Conservation (phyloP, 257 asterid genomes). For the Leonotis leonurus region DNA sequence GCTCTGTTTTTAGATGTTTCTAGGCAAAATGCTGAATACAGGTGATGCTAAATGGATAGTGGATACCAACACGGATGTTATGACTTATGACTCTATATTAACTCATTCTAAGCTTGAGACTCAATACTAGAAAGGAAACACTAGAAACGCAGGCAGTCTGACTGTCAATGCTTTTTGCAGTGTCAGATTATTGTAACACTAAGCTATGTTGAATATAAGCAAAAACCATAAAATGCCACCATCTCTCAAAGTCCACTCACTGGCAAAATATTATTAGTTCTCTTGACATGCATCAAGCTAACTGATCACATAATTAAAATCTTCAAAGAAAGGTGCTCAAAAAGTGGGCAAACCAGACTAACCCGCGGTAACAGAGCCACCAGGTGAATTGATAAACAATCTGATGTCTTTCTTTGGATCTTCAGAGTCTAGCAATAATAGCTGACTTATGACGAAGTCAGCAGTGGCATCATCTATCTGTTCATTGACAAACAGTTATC, state of each 20-base stretch:
- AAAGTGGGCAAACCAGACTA: slow-evolving; percentile 16
- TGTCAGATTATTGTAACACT: neutral
- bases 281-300: neutral
- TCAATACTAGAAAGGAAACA: neutral
- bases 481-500: slow-evolving; percentile 20
- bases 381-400: slow-evolving; percentile 87
- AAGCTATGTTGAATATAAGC: neutral
- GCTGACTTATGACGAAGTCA: slow-evolving; percentile 77
- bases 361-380: slow-evolving; percentile 98
- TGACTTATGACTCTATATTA: neutral
- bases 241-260: neutral
- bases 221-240: neutral
- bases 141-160: neutral
- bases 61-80: neutral
- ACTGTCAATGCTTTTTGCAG: neutral
- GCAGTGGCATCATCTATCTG: slow-evolving; percentile 89
- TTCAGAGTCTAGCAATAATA: slow-evolving; percentile 80
- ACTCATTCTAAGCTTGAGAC: neutral
- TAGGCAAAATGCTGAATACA: neutral
- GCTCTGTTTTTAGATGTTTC: neutral
- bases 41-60: neutral
- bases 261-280: neutral
- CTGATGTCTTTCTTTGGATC: slow-evolving; percentile 69
- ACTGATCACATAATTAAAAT: neutral
- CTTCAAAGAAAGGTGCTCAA: neutral